A percentile compares a stretch with the other conserved stretches of the same genome.
Evolutionary conservation across 2,329 filamentous ascomycete species (phyloP).

Genomic region (Colletotrichum tofieldiae): DNA sequence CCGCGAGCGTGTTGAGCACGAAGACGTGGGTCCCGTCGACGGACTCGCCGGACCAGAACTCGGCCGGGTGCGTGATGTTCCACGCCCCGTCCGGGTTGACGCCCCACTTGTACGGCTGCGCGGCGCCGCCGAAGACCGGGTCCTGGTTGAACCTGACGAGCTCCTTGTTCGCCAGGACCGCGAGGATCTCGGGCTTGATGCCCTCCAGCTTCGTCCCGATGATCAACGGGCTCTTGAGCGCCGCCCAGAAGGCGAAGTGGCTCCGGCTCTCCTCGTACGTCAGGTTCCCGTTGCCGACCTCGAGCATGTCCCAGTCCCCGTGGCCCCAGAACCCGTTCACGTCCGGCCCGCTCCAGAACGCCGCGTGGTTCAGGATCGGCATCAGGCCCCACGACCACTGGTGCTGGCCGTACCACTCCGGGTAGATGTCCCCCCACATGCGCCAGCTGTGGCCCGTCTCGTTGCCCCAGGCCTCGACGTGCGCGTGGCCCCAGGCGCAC

Average conservation of each 20-base stretch:
- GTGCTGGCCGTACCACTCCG: constrained; percentile 52
- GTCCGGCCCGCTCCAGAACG: constrained; percentile 56
- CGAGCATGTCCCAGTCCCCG: constrained; percentile 67
- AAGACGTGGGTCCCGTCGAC: constrained; percentile 62
- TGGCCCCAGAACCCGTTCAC: constrained; percentile 64
- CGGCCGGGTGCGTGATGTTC: constrained; percentile 63
- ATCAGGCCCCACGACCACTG: constrained; percentile 48
- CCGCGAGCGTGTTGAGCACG: constrained; percentile 60
- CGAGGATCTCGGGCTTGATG: constrained; percentile 54
- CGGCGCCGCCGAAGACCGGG: constrained; percentile 56
- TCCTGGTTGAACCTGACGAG: constrained; percentile 64
- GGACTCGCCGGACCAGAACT: constrained; percentile 64
- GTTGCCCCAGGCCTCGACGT: constrained; percentile 66
- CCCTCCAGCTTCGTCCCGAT: constrained; percentile 61
- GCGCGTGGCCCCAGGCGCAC: constrained; percentile 68
- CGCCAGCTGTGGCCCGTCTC: constrained; percentile 63
- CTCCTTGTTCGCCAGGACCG: constrained; percentile 60
- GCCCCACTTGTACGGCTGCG: constrained; percentile 64
- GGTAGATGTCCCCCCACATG: constrained; percentile 61
- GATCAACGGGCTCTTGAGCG: constrained; percentile 65
- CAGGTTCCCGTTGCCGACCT: constrained; percentile 65
- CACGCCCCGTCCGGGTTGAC: constrained; percentile 65
- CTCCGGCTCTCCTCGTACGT: constrained; percentile 62
- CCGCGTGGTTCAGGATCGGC: constrained; percentile 65
- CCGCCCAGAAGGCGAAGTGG: constrained; percentile 68